These are phyloP conservation scores for Penicillium sp. DNA, from an alignment of 2,329 filamentous ascomycete species.

Conservation along the genomic window DNA sequence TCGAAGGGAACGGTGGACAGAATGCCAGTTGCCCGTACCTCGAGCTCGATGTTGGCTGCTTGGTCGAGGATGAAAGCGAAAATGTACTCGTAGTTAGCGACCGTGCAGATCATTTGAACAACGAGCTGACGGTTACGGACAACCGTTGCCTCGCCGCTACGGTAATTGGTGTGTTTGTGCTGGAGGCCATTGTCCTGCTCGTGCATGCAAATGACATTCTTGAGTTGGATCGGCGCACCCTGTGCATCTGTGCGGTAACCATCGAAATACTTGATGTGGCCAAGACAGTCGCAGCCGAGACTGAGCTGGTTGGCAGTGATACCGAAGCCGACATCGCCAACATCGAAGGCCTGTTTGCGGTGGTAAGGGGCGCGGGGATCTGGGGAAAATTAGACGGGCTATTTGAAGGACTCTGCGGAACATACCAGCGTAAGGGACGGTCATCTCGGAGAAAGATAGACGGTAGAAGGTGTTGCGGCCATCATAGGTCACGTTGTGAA, in stretches of 20 bases:
- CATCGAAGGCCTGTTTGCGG: conserved; percentile 70
- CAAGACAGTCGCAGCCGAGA: conserved; percentile 70
- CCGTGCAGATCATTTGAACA: conserved; percentile 69
- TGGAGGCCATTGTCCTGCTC: conserved; percentile 71
- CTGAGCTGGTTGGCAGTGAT: conserved; percentile 70
- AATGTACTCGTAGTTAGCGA: conserved; percentile 74
- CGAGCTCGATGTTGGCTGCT: conserved; percentile 66
- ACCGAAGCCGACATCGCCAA: conserved; percentile 68
- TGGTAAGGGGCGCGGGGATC: conserved; percentile 69
- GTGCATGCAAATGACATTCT: conserved; percentile 69
- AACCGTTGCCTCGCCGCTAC: conserved; percentile 64
- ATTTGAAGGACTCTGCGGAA: background rate
- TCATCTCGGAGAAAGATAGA: conserved; percentile 68
- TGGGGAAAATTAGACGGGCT: background rate
- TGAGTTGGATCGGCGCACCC: conserved; percentile 59
- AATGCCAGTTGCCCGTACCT: conserved; percentile 70
- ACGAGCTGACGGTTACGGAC: conserved; percentile 68
- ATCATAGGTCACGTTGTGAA: conserved; percentile 68
- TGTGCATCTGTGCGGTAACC: conserved; percentile 61
- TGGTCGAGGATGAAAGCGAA: conserved; percentile 73
- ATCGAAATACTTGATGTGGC: conserved; percentile 68
- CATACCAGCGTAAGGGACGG: conserved; percentile 49
- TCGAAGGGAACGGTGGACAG: conserved; percentile 68
- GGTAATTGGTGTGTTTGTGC: conserved; percentile 74
- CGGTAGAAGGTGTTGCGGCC: conserved; percentile 66